These are phyloP conservation scores for Ceratocystis colombiana DNA, from an alignment of 2,329 filamentous ascomycete genomes.

Conservation along the genomic window DNA sequence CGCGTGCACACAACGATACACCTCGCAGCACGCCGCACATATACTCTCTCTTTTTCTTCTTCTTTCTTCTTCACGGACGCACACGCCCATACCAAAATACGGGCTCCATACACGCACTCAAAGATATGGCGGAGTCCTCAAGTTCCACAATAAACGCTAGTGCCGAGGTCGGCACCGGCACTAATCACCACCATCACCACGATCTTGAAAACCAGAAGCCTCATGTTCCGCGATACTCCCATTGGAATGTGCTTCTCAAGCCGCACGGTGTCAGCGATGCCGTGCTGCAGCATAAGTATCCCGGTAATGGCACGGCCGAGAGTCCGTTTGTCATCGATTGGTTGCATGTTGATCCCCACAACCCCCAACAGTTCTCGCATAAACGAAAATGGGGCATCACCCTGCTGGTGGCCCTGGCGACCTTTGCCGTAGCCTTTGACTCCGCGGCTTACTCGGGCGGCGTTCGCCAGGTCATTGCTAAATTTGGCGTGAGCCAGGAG, in stretches of 20 bases:
- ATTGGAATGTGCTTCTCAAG: slow-evolving; percentile 47
- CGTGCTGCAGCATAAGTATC: slow-evolving; percentile 47
- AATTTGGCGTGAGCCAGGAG: slow-evolving; percentile 44
- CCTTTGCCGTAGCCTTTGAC: slow-evolving; percentile 58
- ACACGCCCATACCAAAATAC: too few relatives aligned
- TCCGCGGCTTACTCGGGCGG: slow-evolving; percentile 58
- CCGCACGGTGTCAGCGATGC: slow-evolving; percentile 48
- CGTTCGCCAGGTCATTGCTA: slow-evolving; percentile 41
- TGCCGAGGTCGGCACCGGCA: slow-evolving; percentile 31
- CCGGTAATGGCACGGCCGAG: slow-evolving; percentile 52
- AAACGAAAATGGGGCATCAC: slow-evolving; percentile 57
- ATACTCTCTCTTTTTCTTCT: too few relatives aligned
- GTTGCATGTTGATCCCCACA: slow-evolving; percentile 54
- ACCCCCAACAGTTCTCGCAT: slow-evolving; percentile 51
- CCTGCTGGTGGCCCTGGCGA: slow-evolving; percentile 49
- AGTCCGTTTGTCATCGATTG: slow-evolving; percentile 61
- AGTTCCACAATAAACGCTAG: slow-evolving; percentile 27
- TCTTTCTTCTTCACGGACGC: too few relatives aligned
- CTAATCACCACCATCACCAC: slow-evolving; percentile 31
- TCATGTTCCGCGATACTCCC: slow-evolving; percentile 32
- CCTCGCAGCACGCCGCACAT: too few relatives aligned
- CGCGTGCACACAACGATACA: too few relatives aligned
- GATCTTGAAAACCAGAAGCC: slow-evolving; percentile 38
- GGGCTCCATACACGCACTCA: neutral
- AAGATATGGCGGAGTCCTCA: slow-evolving; percentile 22